Conservation (phyloP, 352 stramenopile species). For the Pythium phragmiticola region DNA sequence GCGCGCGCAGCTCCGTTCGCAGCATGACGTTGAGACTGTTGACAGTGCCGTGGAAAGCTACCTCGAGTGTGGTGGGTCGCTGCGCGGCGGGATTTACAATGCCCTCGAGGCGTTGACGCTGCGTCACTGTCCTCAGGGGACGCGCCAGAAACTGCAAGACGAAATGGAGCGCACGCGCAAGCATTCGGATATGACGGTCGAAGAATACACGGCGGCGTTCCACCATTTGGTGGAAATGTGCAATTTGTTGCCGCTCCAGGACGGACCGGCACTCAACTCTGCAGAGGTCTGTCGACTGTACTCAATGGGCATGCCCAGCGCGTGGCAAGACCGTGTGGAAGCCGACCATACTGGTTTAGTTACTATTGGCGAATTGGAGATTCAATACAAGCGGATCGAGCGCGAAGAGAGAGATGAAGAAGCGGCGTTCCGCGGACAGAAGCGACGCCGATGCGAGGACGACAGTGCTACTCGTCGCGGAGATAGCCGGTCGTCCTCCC, state of each 20-base stretch:
- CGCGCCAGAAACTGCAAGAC: neutral
- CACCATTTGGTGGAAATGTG: neutral
- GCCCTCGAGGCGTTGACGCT: conserved; percentile 2
- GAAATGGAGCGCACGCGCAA: conserved; percentile 2
- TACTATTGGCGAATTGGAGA: neutral
- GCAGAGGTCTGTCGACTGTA: neutral
- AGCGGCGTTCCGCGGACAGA: neutral
- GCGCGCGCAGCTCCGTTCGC: neutral
- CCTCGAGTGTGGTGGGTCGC: neutral
- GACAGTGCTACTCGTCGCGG: too few relatives aligned
- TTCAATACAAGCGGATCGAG: neutral
- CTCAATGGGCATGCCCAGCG: neutral
- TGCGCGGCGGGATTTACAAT: neutral
- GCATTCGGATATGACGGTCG: neutral
- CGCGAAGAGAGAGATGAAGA: neutral
- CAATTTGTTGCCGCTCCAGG: conserved; percentile 2
- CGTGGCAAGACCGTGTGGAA: neutral
- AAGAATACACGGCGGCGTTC: neutral
- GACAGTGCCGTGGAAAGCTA: neutral
- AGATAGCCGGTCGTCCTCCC: neutral
- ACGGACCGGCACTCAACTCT: neutral
- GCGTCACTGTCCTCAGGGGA: neutral
- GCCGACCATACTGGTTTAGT: neutral
- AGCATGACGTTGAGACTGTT: neutral
- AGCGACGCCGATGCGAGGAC: neutral